Percentiles rank a stretch among this genome's conserved stretches.
Evolutionary conservation across 2,329 filamentous ascomycete species (phyloP).

Genomic region (Botryosphaeria dothidea): DNA sequence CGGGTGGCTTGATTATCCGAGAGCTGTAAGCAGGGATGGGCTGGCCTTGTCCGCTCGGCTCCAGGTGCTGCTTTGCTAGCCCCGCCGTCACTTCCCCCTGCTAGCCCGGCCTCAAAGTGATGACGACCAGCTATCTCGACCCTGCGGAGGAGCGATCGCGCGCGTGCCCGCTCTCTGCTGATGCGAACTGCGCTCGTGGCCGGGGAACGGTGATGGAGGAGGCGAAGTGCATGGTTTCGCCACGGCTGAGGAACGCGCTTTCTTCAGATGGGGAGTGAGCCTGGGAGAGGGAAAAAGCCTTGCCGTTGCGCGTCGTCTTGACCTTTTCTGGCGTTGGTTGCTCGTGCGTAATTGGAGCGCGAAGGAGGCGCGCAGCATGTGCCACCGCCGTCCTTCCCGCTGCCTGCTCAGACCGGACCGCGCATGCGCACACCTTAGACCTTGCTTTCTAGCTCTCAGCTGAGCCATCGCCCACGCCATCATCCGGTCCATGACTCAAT

Average conservation of each 20-base stretch:
- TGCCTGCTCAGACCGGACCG: constrained; percentile 1
- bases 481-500: constrained; percentile 1
- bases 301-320: not conserved
- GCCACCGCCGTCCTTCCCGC: constrained; percentile 1
- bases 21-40: not conserved
- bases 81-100: not conserved
- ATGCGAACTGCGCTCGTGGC: no score
- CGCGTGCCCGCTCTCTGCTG: no score
- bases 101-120: no score
- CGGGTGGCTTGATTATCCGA: constrained; percentile 8
- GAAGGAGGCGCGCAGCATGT: not conserved
- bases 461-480: not conserved
- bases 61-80: not conserved
- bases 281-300: not conserved
- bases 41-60: not conserved
- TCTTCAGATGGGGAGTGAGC: not conserved
- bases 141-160: no score
- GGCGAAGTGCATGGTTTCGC: no score
- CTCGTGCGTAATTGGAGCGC: not conserved
- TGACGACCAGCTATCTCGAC: no score
- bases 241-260: no score
- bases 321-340: not conserved
- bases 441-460: constrained; percentile 3
- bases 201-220: no score
- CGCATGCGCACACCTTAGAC: not conserved